These are phyloP conservation scores for Trichoderma citrinoviride DNA, from an alignment of 2,329 filamentous ascomycete genomes.

Conservation along the genomic window DNA sequence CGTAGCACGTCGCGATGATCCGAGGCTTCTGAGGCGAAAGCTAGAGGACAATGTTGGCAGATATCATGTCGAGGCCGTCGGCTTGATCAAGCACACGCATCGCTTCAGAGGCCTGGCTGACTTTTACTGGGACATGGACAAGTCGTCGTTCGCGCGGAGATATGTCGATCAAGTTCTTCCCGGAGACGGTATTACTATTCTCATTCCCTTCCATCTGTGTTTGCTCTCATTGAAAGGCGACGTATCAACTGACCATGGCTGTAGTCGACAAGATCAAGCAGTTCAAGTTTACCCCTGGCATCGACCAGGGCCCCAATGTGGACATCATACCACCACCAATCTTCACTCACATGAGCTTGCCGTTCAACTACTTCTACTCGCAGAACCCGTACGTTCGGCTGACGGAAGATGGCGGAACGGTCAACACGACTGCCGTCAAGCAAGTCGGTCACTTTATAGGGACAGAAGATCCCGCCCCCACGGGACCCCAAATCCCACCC, in stretches of 20 bases:
- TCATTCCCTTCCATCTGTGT: background rate
- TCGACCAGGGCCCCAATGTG: slow-evolving; percentile 56
- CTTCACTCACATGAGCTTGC: slow-evolving; percentile 71
- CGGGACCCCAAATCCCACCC: slow-evolving; percentile 60
- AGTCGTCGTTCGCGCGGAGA: slow-evolving; percentile 66
- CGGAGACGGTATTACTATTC: slow-evolving; percentile 62
- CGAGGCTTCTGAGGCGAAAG: slow-evolving; percentile 56
- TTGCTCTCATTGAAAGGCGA: background rate
- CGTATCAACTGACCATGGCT: slow-evolving; percentile 25
- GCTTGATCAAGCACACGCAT: slow-evolving; percentile 75
- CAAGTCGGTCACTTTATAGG: slow-evolving; percentile 58
- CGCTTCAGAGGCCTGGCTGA: slow-evolving; percentile 85
- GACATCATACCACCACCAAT: slow-evolving; percentile 77
- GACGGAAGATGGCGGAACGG: slow-evolving; percentile 55
- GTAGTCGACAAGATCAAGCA: slow-evolving; percentile 50
- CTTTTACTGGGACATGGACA: slow-evolving; percentile 74
- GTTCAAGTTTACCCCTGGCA: slow-evolving; percentile 65
- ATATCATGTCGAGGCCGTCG: slow-evolving; percentile 69
- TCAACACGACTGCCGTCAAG: slow-evolving; percentile 60
- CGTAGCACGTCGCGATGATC: slow-evolving; percentile 50
- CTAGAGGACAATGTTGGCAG: slow-evolving; percentile 67
- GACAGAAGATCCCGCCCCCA: slow-evolving; percentile 59
- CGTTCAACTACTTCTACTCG: slow-evolving; percentile 77
- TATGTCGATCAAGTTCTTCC: slow-evolving; percentile 70
- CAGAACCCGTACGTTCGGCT: slow-evolving; percentile 77